Base-by-base conservation (phyloP, 1,284 basidiomycete species). In the Xerocomus amazonicus region DNA sequence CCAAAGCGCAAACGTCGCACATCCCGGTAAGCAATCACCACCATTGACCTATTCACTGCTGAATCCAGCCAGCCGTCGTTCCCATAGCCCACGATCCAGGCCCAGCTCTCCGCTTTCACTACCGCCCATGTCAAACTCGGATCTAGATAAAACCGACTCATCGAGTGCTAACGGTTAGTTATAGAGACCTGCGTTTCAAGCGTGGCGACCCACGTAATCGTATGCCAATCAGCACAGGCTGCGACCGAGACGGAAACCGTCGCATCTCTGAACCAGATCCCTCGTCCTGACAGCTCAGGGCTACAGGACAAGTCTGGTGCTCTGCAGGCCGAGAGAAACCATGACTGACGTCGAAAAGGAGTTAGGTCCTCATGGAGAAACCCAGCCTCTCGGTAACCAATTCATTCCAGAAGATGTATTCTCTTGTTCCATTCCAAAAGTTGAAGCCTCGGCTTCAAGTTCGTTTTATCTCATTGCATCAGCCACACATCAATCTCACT, bases 61-160 rank as follows among this genome's bases (percentile, higher is more conserved):
- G 19, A 3, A 38, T 23, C 19, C 23, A 2, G 23, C 1, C 34
- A 35, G 34, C 34, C 34, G 17, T 14, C 32, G 32, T 10, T 6
- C 35, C 17, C 35, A 37, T 17, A 38, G 45, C 14, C 19, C 35
- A 9, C 23, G 36, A 37, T 45, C 49, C 36, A 45, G 36, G 9
- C 39, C 44, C 19, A 33, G 29, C 14, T 57, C 56, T 2, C 56
- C 54, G 27, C 56, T 56, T 14, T 53, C 56, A 14, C n/a, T 53
- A 19, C 57, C 56, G n/a, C 57, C 54, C 16, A 26, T 54, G 43
- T 50, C 45, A 17, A 42, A 29, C n/a, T 9, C 9, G 1, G 53
- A 43, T 13, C 39, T 39, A 4, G 44, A 42, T 23, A 47, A 38
- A 8, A 10, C 45, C 14, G 31, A 16, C 7, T 6, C 23, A 9